phyloP scores from a whole-genome alignment of 2,329 filamentous ascomycete genomes.

The Aspergillus ochraceus region DNA sequence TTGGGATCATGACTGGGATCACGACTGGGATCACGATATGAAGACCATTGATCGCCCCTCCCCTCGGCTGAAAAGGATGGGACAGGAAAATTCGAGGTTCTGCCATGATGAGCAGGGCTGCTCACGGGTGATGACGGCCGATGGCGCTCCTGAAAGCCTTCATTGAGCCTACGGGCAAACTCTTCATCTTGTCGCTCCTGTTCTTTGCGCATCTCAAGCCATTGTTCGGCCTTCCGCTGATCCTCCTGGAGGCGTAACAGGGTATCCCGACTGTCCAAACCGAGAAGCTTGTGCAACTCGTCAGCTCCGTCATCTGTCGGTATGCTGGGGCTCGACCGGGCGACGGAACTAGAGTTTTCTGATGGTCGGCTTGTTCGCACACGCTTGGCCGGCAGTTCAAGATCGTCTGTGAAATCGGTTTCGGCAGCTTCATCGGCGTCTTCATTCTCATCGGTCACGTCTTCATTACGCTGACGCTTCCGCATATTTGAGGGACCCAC shows the following conservation, averaged over 20 bases:
- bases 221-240: conserved; percentile 31
- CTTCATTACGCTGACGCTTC: conserved; percentile 16
- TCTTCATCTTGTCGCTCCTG: conserved; percentile 41
- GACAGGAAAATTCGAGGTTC: conserved; percentile 2
- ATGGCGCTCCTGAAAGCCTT: conserved; percentile 23
- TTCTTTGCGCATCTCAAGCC: conserved; percentile 29
- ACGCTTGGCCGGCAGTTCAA: conserved; percentile 14
- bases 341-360: background rate
- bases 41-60: background rate
- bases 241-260: conserved; percentile 30
- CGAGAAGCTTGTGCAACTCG: conserved; percentile 25
- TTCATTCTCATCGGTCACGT: background rate
- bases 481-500: conserved; percentile 5
- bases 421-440: conserved; percentile 1
- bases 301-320: conserved; percentile 5
- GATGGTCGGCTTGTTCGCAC: conserved; percentile 2
- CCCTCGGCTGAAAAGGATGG: background rate
- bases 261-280: conserved; percentile 24
- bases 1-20: background rate
- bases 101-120: conserved; percentile 5
- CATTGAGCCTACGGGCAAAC: conserved; percentile 39
- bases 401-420: conserved; percentile 11
- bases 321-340: conserved; percentile 1
- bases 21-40: background rate
- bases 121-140: conserved; percentile 10